Base-by-base conservation (phyloP, 192 early-diverging fungal species). In the Umbelopsis sp. region DNA sequence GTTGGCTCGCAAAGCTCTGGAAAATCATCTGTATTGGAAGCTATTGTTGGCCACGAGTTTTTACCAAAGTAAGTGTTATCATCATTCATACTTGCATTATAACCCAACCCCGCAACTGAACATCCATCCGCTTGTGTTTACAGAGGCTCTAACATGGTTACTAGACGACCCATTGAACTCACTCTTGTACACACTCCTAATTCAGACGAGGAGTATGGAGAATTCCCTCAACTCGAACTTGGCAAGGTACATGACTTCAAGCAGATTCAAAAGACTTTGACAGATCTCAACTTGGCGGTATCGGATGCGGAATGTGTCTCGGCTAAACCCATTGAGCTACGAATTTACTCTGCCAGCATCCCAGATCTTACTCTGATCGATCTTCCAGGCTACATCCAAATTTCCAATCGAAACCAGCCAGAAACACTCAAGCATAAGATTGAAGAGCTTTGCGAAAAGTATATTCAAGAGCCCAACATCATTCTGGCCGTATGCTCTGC, bases 231-330 rank as follows among this genome's bases (percentile, higher is more conserved):
- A 71, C 81, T 95, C 3, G 92, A 92, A 8, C 80, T 97, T 14
- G 96, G 94, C 22, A 95, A 96, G 71, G 90, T 99, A 22, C 83
- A 87, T 36, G 95, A 97, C 69, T 99, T 98, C 76, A 78, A 77
- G 52, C 90, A 94, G 38, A 90, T 99, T 71, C 96, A 97, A 80
- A 91, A 92, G 75, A 99, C 97, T 8, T 84, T 99, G 47, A 90
- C 89, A 38, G 97, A 99, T 70, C 84, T 99, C 68, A 99, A 99
- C 82, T 82, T 97, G 80, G 93, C 97, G 22, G 97, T 98, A 29
- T 85, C 96, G 7, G 96, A 98, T 38, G 81, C 87, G 4, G 96
- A 99, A 74, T 98, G 96, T 71, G 91, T 94, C 34, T 94, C 93
- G 1, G 84, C 90, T 71, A 89, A 90, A 74, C 92, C 93, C 9